A percentile compares a stretch with the other conserved stretches of the same genome.
Conservation (phyloP, 2,329 filamentous ascomycete genomes). For the Didymella segeticola region DNA sequence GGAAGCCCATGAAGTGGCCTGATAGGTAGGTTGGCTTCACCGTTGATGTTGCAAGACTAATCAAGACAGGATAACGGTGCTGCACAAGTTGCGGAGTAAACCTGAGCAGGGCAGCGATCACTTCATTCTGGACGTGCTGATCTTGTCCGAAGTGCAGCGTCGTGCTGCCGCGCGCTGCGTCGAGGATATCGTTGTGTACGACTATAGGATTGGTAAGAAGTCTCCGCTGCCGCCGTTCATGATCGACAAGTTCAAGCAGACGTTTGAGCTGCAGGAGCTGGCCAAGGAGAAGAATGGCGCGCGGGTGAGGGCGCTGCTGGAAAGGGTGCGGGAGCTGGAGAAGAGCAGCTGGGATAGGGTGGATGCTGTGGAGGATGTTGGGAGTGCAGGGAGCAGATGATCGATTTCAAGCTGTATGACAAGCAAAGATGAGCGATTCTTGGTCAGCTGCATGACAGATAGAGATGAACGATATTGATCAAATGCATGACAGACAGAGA, state of each 20-base stretch:
- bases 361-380: conserved; percentile 74
- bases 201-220: conserved; percentile 69
- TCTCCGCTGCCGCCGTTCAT: conserved; percentile 66
- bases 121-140: conserved; percentile 67
- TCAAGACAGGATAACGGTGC: conserved; percentile 69
- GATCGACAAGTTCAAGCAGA: conserved; percentile 64
- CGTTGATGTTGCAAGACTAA: conserved; percentile 1
- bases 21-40: conserved; percentile 59
- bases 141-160: conserved; percentile 78
- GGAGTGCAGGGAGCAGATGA: conserved; percentile 41
- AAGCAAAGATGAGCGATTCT: no score
- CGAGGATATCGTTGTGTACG: conserved; percentile 82
- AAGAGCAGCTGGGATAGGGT: conserved; percentile 74
- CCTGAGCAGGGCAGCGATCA: conserved; percentile 60
- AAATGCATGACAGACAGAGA: no score
- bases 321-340: conserved; percentile 66
- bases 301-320: conserved; percentile 61
- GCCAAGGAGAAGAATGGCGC: conserved; percentile 60
- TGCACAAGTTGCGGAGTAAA: conserved; percentile 73
- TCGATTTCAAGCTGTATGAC: no score
- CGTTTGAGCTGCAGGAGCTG: conserved; percentile 67
- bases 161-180: conserved; percentile 74
- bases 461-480: no score
- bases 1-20: conserved; percentile 79
- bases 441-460: no score